Conservation (phyloP, 129 eudicot species). For the Silybum marianum region DNA sequence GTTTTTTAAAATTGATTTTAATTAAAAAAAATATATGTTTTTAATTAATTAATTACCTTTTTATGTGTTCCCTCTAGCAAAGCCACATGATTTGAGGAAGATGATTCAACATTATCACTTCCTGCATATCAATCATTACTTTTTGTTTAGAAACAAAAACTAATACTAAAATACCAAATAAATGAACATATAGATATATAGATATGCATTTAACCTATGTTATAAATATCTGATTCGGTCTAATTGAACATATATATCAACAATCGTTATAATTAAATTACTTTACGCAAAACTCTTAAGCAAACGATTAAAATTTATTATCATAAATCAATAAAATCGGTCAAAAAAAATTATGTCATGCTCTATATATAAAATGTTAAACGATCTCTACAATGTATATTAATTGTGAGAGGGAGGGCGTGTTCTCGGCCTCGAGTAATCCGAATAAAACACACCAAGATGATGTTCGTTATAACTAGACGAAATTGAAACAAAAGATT, state of each 20-base stretch:
- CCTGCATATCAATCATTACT: slow-evolving; percentile 39
- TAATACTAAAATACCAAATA: not conserved
- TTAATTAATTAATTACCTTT: slow-evolving; percentile 27
- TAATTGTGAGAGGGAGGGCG: slow-evolving; percentile 61
- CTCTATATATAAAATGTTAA: not conserved
- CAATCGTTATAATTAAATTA: not conserved
- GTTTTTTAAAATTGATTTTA: not conserved
- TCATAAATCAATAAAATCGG: slow-evolving; percentile 7
- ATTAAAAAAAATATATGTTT: not conserved
- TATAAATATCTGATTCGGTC: not conserved
- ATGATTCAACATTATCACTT: slow-evolving; percentile 39
- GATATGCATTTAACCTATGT: too few relatives aligned
- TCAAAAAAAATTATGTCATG: slow-evolving; percentile 22
- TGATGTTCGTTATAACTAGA: slow-evolving; percentile 32
- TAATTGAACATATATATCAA: not conserved
- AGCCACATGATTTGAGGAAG: slow-evolving; percentile 36
- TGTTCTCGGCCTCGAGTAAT: slow-evolving; percentile 58
- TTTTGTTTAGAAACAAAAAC: slow-evolving; percentile 3
- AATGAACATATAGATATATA: not conserved
- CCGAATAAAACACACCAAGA: slow-evolving; percentile 50
- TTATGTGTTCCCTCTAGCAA: slow-evolving; percentile 25
- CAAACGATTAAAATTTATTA: not conserved
- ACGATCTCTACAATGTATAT: not conserved
- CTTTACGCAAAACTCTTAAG: not conserved
- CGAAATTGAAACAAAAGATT: slow-evolving; percentile 36